Conservation (phyloP, 441 rosid species). For the Croton setiger region DNA sequence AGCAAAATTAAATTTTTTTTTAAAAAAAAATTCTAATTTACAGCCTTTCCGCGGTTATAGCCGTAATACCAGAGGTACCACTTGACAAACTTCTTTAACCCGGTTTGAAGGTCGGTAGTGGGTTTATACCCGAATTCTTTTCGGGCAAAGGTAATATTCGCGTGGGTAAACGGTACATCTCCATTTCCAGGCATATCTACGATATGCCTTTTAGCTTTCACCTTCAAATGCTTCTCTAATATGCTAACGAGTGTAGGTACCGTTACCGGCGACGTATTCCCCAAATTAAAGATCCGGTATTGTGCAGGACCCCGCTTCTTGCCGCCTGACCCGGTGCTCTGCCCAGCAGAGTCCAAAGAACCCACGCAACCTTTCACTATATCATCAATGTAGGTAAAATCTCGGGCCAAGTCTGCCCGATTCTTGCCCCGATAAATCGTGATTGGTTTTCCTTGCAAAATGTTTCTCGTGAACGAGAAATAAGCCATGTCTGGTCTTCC, state of each 20-base stretch:
- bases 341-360: constrained; percentile 67
- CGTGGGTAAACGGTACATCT: constrained; percentile 93
- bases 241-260: constrained; percentile 69
- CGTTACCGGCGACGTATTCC: constrained; percentile 86
- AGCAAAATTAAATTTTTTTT: neutral
- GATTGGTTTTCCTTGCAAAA: constrained; percentile 78
- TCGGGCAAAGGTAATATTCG: constrained; percentile 71
- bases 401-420: constrained; percentile 76
- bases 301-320: constrained; percentile 73
- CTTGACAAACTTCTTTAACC: constrained; percentile 78
- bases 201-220: constrained; percentile 58
- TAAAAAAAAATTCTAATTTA: constrained; percentile 36
- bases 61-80: constrained; percentile 93
- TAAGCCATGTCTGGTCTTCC: constrained; percentile 98
- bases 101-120: constrained; percentile 89
- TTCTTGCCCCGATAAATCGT: constrained; percentile 78
- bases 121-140: constrained; percentile 76
- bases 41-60: constrained; percentile 55
- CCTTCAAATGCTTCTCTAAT: constrained; percentile 68
- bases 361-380: constrained; percentile 85
- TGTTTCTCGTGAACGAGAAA: constrained; percentile 73
- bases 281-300: constrained; percentile 74
- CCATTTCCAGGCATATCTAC: constrained; percentile 96
- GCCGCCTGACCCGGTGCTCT: constrained; percentile 87
- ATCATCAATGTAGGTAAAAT: constrained; percentile 91